Conservation (phyloP, 345 rosid species). For the Trapa incisa region DNA sequence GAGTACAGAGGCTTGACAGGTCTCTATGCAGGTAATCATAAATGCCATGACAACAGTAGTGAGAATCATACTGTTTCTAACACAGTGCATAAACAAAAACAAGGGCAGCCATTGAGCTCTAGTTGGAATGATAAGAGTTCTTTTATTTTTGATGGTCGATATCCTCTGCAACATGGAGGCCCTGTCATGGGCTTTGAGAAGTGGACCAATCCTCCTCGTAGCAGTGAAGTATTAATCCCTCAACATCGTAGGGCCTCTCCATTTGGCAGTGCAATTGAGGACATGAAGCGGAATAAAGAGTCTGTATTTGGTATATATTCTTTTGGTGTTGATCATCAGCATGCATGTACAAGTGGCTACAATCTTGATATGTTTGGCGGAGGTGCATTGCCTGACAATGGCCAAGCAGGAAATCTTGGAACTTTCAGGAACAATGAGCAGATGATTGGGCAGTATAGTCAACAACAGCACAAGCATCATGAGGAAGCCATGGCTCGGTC, state of each 20-base stretch:
- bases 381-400: constrained; percentile 11
- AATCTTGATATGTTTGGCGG: constrained; percentile 14
- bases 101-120: constrained; percentile 11
- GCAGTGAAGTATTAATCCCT: constrained; percentile 2
- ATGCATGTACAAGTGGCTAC: constrained; percentile 8
- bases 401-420: constrained; percentile 12
- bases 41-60: constrained; percentile 5
- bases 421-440: constrained; percentile 18
- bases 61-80: constrained; percentile 9
- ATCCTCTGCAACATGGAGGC: constrained; percentile 10
- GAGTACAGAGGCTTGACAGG: constrained; percentile 14
- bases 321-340: constrained; percentile 10
- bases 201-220: constrained; percentile 6
- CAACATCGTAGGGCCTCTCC: constrained; percentile 9
- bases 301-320: constrained; percentile 13
- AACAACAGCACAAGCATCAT: constrained; percentile 7
- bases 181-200: constrained; percentile 9
- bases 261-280: constrained; percentile 12
- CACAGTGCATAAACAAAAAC: constrained; percentile 2
- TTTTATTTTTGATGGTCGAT: constrained; percentile 11
- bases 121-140: constrained; percentile 7
- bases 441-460: constrained; percentile 14
- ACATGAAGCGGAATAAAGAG: constrained; percentile 18
- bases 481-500: constrained; percentile 21
- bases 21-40: constrained; percentile 10